Percentiles rank a stretch among this genome's conserved stretches.
These are phyloP conservation scores for Citrus maxima DNA, from an alignment of 345 rosid species.

Conservation along the genomic window DNA sequence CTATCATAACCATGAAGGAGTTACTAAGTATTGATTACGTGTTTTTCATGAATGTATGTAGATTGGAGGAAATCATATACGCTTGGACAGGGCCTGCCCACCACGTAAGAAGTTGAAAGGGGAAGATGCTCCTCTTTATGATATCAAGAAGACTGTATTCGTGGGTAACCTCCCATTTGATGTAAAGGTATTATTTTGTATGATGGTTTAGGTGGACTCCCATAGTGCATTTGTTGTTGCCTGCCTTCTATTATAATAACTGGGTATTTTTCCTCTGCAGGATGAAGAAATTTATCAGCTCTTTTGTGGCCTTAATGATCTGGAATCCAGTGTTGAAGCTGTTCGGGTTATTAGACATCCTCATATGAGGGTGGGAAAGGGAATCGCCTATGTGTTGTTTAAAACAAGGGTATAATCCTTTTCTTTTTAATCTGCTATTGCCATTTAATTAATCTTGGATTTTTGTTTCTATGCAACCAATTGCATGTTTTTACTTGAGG, in stretches of 20 bases:
- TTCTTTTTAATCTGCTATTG: not conserved
- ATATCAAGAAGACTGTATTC: constrained; percentile 79
- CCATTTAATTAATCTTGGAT: not conserved
- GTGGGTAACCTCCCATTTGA: constrained; percentile 96
- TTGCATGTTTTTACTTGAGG: not conserved
- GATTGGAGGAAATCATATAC: constrained; percentile 89
- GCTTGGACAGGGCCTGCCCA: constrained; percentile 96
- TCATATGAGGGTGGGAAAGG: constrained; percentile 83
- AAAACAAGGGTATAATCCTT: constrained; percentile 65
- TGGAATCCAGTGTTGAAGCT: constrained; percentile 73
- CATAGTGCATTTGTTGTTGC: not conserved
- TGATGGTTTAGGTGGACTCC: not conserved
- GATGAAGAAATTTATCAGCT: constrained; percentile 93
- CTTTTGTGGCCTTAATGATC: constrained; percentile 53
- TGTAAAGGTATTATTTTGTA: constrained; percentile 59
- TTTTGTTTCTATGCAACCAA: not conserved
- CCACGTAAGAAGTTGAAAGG: constrained; percentile 90
- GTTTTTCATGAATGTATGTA: constrained; percentile 21
- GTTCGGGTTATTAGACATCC: constrained; percentile 89
- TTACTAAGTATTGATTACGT: not conserved
- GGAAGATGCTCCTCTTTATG: constrained; percentile 54
- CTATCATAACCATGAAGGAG: not conserved
- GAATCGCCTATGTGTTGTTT: constrained; percentile 88
- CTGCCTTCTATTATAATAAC: not conserved
- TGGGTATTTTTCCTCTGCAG: constrained; percentile 29